A percentile compares a stretch with the other conserved stretches of the same genome.
Conservation (phyloP, 2,329 filamentous ascomycete genomes). For the Didymella pomorum region DNA sequence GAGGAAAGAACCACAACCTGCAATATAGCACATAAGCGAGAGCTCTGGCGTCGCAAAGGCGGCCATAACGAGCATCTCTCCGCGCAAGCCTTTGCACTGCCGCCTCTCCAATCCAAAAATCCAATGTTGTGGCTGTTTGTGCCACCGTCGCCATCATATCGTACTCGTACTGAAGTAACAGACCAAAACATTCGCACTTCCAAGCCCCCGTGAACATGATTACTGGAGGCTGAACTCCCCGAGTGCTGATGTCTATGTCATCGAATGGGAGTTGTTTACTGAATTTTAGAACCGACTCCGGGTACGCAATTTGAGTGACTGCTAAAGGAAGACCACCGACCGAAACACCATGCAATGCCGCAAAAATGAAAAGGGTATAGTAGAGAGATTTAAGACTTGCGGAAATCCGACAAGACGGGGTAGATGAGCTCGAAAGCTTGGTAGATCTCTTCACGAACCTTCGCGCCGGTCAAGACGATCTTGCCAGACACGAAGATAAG, state of each 20-base stretch:
- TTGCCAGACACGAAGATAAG: slow-evolving; percentile 98
- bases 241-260: slow-evolving; percentile 45
- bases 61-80: slow-evolving; percentile 37
- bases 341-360: slow-evolving; percentile 53
- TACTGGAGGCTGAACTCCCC: slow-evolving; percentile 40
- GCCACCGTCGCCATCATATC: slow-evolving; percentile 35
- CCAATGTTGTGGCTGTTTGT: slow-evolving; percentile 31
- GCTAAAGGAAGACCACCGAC: slow-evolving; percentile 35
- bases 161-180: slow-evolving; percentile 32
- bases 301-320: slow-evolving; percentile 24
- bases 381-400: slow-evolving; percentile 61
- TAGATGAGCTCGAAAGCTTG: slow-evolving; percentile 51
- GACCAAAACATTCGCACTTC: slow-evolving; percentile 32
- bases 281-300: slow-evolving; percentile 39
- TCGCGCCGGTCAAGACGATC: slow-evolving; percentile 96
- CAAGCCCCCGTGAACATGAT: slow-evolving; percentile 37
- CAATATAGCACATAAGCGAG: slow-evolving; percentile 29
- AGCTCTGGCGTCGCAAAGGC: slow-evolving; percentile 45
- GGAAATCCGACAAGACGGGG: slow-evolving; percentile 61
- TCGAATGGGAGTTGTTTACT: slow-evolving; percentile 37
- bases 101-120: slow-evolving; percentile 28
- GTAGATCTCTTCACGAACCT: slow-evolving; percentile 93
- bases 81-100: slow-evolving; percentile 42
- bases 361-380: slow-evolving; percentile 40
- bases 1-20: slow-evolving; percentile 34